These are phyloP conservation scores for Phytophthora podocarpi DNA, from an alignment of 352 stramenopile genomes.

Conservation along the genomic window DNA sequence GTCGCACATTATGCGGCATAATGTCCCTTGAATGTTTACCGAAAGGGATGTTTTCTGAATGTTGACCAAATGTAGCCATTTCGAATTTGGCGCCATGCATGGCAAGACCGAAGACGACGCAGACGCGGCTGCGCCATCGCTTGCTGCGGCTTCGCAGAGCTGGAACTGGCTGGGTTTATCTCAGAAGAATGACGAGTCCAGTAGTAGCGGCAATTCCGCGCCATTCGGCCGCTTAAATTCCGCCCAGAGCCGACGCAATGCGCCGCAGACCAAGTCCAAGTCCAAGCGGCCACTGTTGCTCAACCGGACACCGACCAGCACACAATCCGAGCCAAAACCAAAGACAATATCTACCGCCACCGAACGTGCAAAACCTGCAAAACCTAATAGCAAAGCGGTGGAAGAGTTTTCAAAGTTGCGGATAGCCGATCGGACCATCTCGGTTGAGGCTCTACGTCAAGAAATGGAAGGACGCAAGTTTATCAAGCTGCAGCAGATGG, in stretches of 20 bases:
- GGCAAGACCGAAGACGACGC: not conserved
- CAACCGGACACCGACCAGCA: conserved; percentile 8
- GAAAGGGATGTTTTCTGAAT: not conserved
- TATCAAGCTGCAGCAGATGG: conserved; percentile 64
- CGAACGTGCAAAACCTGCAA: conserved; percentile 6
- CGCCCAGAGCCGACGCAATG: conserved; percentile 9
- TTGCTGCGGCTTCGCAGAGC: conserved; percentile 21
- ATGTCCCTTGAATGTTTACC: too few species aligned
- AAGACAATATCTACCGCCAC: conserved; percentile 25
- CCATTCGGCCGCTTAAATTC: conserved; percentile 17
- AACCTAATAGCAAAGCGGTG: conserved; percentile 26
- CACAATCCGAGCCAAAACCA: conserved; percentile 6
- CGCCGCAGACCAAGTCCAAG: not conserved
- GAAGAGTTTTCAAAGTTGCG: conserved; percentile 69
- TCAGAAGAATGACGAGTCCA: conserved; percentile 19
- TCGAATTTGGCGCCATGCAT: conserved; percentile 26
- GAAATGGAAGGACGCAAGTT: conserved; percentile 80
- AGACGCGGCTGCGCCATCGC: not conserved
- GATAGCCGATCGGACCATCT: conserved; percentile 59
- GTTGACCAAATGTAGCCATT: not conserved
- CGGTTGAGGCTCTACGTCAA: conserved; percentile 42
- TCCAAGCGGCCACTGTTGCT: conserved; percentile 25
- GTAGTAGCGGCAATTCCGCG: conserved; percentile 12
- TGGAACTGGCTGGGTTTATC: conserved; percentile 67
- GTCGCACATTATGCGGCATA: too few species aligned